A percentile compares a stretch with the other conserved stretches of the same genome.
These are phyloP conservation scores for Ophiocordyceps camponoti-rufipedis DNA, from an alignment of 2,329 filamentous ascomycete genomes.

Conservation along the genomic window DNA sequence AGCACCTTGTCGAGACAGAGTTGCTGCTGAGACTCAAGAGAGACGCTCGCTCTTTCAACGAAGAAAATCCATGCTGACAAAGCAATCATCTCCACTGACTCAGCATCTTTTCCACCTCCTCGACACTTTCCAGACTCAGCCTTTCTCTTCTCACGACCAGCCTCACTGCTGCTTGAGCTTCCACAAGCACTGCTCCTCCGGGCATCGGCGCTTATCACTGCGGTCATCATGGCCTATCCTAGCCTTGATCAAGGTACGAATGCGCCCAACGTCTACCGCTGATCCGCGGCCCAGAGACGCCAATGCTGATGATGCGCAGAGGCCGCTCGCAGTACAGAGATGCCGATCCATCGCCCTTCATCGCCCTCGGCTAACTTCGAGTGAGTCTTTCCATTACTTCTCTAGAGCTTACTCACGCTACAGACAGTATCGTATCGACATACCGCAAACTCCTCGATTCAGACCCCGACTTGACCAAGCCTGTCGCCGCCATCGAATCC, in stretches of 20 bases:
- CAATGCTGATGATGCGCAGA: neutral
- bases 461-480: conserved; percentile 82
- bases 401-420: neutral
- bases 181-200: too few species aligned
- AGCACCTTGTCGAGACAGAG: too few species aligned
- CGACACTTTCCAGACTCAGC: too few species aligned
- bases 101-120: too few species aligned
- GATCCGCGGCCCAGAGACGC: neutral
- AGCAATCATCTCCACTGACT: too few species aligned
- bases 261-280: too few species aligned
- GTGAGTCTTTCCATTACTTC: neutral
- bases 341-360: neutral
- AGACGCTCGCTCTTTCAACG: too few species aligned
- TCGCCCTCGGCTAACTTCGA: neutral
- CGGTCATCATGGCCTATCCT: neutral
- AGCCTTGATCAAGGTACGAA: neutral
- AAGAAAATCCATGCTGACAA: too few species aligned
- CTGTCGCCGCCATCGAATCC: conserved; percentile 83
- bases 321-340: neutral
- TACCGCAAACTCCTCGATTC: conserved; percentile 35
- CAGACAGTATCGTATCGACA: conserved; percentile 31
- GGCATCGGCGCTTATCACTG: too few species aligned
- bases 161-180: too few species aligned
- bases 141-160: too few species aligned
- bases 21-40: too few species aligned